Percentiles rank a stretch among this genome's conserved stretches.
Evolutionary conservation across 768 basidiomycete genomes (phyloP).

Genomic region (Phylloporus sp.): DNA sequence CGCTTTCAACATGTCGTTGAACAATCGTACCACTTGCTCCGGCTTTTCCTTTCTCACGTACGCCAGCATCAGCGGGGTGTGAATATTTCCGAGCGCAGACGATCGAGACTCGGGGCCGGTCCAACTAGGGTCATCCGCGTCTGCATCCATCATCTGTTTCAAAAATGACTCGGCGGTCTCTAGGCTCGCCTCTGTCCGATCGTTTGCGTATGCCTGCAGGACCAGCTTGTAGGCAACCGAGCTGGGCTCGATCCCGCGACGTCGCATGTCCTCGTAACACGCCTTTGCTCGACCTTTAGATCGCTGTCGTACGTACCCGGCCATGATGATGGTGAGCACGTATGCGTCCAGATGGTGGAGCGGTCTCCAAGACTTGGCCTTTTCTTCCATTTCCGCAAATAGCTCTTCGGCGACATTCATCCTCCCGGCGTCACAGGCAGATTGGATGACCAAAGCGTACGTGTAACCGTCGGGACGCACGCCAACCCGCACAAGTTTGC

Average conservation of each 20-base stretch:
- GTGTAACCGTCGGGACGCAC: constrained; percentile 58
- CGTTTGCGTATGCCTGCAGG: constrained; percentile 54
- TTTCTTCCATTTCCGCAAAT: constrained; percentile 60
- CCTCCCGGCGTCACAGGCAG: constrained; percentile 67
- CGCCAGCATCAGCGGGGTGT: constrained; percentile 54
- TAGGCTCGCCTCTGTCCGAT: constrained; percentile 45
- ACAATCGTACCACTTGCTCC: constrained; percentile 53
- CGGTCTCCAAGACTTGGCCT: constrained; percentile 32
- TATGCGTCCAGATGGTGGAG: constrained; percentile 48
- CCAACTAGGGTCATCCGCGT: constrained; percentile 37
- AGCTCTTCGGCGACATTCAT: constrained; percentile 64
- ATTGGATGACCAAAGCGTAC: constrained; percentile 72
- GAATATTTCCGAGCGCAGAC: constrained; percentile 49
- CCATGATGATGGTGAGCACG: constrained; percentile 70
- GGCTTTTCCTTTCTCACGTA: constrained; percentile 42
- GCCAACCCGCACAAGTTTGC: constrained; percentile 43
- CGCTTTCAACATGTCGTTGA: constrained; percentile 45
- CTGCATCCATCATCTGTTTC: constrained; percentile 39
- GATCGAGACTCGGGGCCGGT: constrained; percentile 34
- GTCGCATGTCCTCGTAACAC: constrained; percentile 68
- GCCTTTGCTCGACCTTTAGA: constrained; percentile 51
- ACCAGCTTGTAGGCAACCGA: constrained; percentile 67
- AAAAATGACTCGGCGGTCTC: constrained; percentile 64
- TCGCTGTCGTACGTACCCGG: constrained; percentile 57
- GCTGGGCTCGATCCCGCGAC: constrained; percentile 58